Percentiles rank a stretch among this genome's conserved stretches.
phyloP scores from a whole-genome alignment of 2,329 filamentous ascomycete genomes.

The Fusarium xylarioides region DNA sequence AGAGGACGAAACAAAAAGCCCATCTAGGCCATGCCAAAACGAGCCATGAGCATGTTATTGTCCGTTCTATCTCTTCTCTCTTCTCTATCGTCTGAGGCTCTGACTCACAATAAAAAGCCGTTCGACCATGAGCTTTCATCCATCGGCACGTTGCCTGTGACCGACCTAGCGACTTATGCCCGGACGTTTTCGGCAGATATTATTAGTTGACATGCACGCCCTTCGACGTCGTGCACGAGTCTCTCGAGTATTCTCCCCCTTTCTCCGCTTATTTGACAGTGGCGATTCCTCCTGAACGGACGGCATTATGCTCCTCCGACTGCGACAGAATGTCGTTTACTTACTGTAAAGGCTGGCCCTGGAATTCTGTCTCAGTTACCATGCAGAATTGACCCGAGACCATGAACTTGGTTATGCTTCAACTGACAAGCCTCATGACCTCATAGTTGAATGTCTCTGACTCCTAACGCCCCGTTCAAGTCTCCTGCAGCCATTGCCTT shows the following conservation, averaged over 20 bases:
- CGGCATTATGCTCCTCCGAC: not conserved
- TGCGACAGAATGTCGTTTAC: not conserved
- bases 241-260: conserved; percentile 11
- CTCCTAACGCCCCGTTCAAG: not conserved
- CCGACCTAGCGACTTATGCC: conserved; percentile 18
- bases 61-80: not conserved
- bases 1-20: conserved; percentile 27
- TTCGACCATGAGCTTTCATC: not conserved
- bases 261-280: not conserved
- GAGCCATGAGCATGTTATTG: conserved; percentile 2
- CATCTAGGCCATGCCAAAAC: conserved; percentile 22
- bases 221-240: conserved; percentile 29
- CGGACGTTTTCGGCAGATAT: conserved; percentile 23
- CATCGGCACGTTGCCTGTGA: not conserved
- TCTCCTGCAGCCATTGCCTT: conserved; percentile 11
- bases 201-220: conserved; percentile 39
- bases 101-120: conserved; percentile 8
- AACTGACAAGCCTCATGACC: not conserved
- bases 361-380: not conserved
- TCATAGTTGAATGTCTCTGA: not conserved
- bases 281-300: not conserved
- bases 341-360: not conserved
- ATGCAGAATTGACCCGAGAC: not conserved
- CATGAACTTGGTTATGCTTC: not conserved
- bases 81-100: conserved; percentile 8